Evolutionary conservation across 495 filamentous ascomycete genomes (phyloP).

Genomic region (Annulohypoxylon maeteangense): DNA sequence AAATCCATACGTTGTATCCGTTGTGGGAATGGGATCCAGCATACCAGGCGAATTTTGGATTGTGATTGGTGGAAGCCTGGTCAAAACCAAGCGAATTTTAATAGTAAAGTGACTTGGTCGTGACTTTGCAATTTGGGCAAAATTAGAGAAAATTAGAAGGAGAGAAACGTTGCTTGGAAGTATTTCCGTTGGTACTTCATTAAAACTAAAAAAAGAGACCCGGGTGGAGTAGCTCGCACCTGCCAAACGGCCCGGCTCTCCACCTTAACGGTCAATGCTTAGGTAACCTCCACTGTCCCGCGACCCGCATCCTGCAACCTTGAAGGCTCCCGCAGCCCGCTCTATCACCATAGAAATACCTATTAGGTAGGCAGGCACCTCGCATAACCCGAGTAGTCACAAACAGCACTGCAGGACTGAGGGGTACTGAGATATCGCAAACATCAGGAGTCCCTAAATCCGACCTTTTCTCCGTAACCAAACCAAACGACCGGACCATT

Average conservation of each 20-base stretch:
- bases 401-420: neutral
- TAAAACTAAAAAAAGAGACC: neutral
- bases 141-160: neutral
- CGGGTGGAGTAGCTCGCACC: constrained; percentile 22
- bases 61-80: neutral
- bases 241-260: neutral
- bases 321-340: neutral
- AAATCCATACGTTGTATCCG: neutral
- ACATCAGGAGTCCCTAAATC: neutral
- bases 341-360: neutral
- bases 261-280: neutral
- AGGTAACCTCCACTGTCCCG: neutral
- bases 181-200: neutral
- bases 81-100: neutral
- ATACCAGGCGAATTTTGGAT: neutral
- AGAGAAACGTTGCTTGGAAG: neutral
- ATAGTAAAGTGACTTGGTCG: neutral
- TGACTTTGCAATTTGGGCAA: neutral
- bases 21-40: neutral
- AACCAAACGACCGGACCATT: neutral
- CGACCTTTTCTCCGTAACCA: neutral
- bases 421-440: neutral
- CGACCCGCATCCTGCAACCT: constrained; percentile 7
- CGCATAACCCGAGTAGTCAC: neutral
- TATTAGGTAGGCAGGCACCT: neutral